Base-by-base conservation (phyloP, 371 early-diverging fungal genomes). In the Parasitella parasitica region DNA sequence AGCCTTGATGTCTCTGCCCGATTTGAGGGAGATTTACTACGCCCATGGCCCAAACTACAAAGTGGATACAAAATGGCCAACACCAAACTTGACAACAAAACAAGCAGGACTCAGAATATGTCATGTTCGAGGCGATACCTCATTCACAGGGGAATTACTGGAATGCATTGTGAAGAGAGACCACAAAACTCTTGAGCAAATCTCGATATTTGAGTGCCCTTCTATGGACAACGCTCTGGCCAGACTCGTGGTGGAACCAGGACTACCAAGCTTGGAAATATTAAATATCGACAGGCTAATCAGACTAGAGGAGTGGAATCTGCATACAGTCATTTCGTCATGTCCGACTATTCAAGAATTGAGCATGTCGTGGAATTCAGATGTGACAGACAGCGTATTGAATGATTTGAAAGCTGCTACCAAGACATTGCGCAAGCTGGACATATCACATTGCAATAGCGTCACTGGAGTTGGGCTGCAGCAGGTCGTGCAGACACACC, bases 391-490 rank as follows among this genome's bases (percentile, higher is more conserved):
- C 35, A 27, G 16, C 0, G 50, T 70, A 5, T n/a, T 72, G 9
- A 53, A 28, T 3, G 63, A 54, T 6, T 7, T 79, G 11, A 57
- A 52, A 4, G 20, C 27, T 6, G 12, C 16, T 24, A 41, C 54
- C 27, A 35, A 54, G 35, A 24, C 39, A 16, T 22, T 66, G 8
- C 60, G 53, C 26, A 52, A n/a, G 38, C 16, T 79, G 1, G 71
- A 79, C 57, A 53, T 79, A 4, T 66, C 72, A 1, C 30, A 50
- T 6, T 72, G 72, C 18, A 57, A 24, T 22, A 52, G 51, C 2
- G 59, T 79, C 1, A 76, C 76, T 3, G 79, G 79, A 9, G 27
- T 52, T 2, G 76, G 76, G 0, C 6, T 79, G 0, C 61, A 69
- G 12, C 32, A 57, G 0, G n/a, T 75, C 7, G 53, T 75, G 27